Conservation (phyloP, 1,284 basidiomycete genomes). For the Apiotrichum laibachii region DNA sequence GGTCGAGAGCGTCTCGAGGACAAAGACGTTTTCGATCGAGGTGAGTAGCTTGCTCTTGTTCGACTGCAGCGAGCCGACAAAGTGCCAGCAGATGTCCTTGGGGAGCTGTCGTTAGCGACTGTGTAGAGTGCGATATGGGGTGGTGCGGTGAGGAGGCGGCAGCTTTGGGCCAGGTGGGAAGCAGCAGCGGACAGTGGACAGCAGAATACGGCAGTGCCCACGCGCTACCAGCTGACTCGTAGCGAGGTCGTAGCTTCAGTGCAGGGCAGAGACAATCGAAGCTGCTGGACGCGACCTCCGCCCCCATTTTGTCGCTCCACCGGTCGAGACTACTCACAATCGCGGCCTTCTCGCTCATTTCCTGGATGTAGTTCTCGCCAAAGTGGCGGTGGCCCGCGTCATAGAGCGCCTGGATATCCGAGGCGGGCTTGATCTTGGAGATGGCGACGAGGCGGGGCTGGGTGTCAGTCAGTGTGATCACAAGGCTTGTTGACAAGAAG, state of each 20-base stretch:
- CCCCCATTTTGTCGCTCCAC: no score
- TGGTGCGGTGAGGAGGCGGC: no score
- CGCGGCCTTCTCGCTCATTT: conserved; percentile 82
- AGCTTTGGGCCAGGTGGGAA: no score
- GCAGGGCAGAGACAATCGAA: no score
- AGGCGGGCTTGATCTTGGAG: conserved; percentile 88
- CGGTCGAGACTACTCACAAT: conserved; percentile 56
- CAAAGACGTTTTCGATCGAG: conserved; percentile 79
- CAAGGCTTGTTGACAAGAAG: no score
- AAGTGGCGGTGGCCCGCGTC: conserved; percentile 81
- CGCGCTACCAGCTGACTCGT: no score
- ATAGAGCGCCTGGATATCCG: conserved; percentile 79
- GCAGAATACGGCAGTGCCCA: no score
- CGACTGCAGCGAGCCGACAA: conserved; percentile 89
- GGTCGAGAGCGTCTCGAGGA: conserved; percentile 88
- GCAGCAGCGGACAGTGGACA: no score
- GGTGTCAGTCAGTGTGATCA: not conserved
- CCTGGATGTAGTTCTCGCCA: conserved; percentile 97
- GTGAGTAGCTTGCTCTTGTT: conserved; percentile 94
- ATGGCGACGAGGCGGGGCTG: conserved; percentile 75
- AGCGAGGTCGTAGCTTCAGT: no score
- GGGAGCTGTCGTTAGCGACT: conserved; percentile 61
- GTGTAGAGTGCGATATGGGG: no score
- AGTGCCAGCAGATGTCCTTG: conserved; percentile 87
- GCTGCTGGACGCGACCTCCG: no score